These are phyloP conservation scores for Phytophthora quininea DNA, from an alignment of 352 stramenopile genomes.

Conservation along the genomic window DNA sequence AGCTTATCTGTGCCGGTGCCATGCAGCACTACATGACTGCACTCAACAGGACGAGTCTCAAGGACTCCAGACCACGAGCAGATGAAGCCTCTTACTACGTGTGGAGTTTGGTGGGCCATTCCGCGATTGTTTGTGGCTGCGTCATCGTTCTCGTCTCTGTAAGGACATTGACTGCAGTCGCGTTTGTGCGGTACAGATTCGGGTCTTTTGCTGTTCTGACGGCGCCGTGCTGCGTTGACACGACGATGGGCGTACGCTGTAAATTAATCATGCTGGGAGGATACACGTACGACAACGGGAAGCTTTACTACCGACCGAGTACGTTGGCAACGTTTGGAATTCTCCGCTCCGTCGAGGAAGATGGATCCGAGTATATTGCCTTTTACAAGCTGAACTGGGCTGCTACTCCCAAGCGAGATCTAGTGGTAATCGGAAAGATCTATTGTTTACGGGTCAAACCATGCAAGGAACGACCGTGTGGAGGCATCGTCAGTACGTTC, in stretches of 20 bases:
- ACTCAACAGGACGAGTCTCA: conserved; percentile 17
- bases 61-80: background rate
- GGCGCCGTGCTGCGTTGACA: conserved; percentile 25
- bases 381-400: conserved; percentile 26
- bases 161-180: conserved; percentile 12
- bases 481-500: conserved; percentile 13
- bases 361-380: conserved; percentile 20
- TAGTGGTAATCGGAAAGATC: conserved; percentile 22
- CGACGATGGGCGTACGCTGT: conserved; percentile 12
- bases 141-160: conserved; percentile 4
- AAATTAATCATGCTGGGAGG: conserved; percentile 23
- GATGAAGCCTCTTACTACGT: conserved; percentile 25
- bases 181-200: conserved; percentile 2
- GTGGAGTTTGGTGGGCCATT: conserved; percentile 25
- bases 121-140: conserved; percentile 10
- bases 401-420: conserved; percentile 3
- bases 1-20: conserved; percentile 20
- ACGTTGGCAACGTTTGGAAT: conserved; percentile 23
- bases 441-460: conserved; percentile 1
- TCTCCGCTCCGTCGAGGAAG: conserved; percentile 7
- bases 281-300: conserved; percentile 14
- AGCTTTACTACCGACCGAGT: conserved; percentile 16
- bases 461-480: conserved; percentile 3
- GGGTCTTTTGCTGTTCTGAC: conserved; percentile 10
- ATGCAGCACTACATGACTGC: conserved; percentile 26